phyloP scores from a whole-genome alignment of 2,329 filamentous ascomycete genomes.

The Gaeumannomyces sp. region DNA sequence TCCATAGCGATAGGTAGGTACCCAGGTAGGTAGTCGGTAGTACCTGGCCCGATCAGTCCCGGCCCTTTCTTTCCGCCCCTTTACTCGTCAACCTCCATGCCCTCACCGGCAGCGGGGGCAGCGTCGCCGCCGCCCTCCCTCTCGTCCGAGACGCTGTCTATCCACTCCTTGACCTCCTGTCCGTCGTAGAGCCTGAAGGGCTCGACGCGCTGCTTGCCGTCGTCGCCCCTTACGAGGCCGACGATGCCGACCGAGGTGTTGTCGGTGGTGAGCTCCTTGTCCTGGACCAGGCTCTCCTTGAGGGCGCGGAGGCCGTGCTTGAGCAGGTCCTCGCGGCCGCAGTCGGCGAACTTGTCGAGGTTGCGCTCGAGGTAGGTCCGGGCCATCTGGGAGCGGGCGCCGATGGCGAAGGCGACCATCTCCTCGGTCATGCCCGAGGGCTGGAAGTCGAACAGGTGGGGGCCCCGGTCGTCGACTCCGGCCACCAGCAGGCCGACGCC shows the following conservation, averaged over 20 bases:
- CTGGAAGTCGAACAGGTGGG: conserved; percentile 98
- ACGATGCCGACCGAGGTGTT: conserved; percentile 81
- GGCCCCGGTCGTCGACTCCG: conserved; percentile 87
- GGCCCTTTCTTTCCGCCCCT: neutral
- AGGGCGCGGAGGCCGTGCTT: conserved; percentile 84
- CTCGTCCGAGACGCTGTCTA: conserved; percentile 65
- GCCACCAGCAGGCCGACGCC: conserved; percentile 89
- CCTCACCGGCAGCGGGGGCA: conserved; percentile 32
- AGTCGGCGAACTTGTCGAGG: conserved; percentile 72
- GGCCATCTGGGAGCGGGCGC: conserved; percentile 94
- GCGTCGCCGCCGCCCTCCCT: conserved; percentile 40
- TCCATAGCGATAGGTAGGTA: neutral
- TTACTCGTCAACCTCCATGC: conserved; percentile 28
- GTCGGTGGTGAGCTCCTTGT: conserved; percentile 94
- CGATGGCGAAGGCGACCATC: conserved; percentile 94
- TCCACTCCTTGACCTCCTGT: conserved; percentile 75
- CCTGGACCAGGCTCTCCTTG: conserved; percentile 93
- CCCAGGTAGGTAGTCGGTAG: neutral
- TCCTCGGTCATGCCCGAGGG: conserved; percentile 93
- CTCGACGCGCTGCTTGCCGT: conserved; percentile 56
- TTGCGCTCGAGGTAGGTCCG: conserved; percentile 93
- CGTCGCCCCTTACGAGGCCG: conserved; percentile 47
- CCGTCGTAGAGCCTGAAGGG: conserved; percentile 89
- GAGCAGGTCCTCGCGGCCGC: conserved; percentile 77
- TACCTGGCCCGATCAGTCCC: neutral